Base-by-base conservation (phyloP, 2,329 filamentous ascomycete species). In the Curvularia spicifera region DNA sequence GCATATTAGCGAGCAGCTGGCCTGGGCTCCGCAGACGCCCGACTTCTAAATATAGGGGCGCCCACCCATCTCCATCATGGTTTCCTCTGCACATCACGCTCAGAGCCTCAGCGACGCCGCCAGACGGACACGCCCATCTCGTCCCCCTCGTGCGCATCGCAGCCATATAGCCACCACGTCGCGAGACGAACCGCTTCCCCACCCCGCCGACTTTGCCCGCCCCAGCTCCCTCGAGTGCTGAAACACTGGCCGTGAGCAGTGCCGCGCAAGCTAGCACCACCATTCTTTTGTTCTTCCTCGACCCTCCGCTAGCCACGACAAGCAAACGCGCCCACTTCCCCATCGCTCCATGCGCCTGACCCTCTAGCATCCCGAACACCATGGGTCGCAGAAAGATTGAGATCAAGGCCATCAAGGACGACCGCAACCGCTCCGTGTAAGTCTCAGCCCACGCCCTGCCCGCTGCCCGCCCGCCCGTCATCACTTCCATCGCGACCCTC, bases 311-410 rank as follows among this genome's bases (percentile, higher is more conserved):
- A 60, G 44, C 57, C 50, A 39, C 63, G 15, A 20, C 35, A 42
- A 42, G 39, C 53, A 39, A 42, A 46, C 60, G 53, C 46, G 56
- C 59, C 49, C 59, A 48, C 60, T 50, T 50, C 44, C 43, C 54
- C 51, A 50, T 54, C 53, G 56, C 59, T 66, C 70, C 56, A 75
- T 76, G 71, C 67, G 67, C 72, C 37, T 67, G 65, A 65, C 64
- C 69, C 53, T 60, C 64, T 72, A 59, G 42, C 59, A 50, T 61
- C 50, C 42, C 40, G 2, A 31, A 8, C 65, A 75, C 57, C 61
- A 99, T 99, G 95, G 95, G 95, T 78, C 89, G 95, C 79, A 89
- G 95, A 85, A 99, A 99, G 87, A 99, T 99, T 77, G 95, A 98
- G 83, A 98, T 99, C 84, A 97, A 97, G 82, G 92, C 94, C 70